Evolutionary conservation across 768 basidiomycete species (phyloP).

Genomic region (Gloeostereum incarnatum): DNA sequence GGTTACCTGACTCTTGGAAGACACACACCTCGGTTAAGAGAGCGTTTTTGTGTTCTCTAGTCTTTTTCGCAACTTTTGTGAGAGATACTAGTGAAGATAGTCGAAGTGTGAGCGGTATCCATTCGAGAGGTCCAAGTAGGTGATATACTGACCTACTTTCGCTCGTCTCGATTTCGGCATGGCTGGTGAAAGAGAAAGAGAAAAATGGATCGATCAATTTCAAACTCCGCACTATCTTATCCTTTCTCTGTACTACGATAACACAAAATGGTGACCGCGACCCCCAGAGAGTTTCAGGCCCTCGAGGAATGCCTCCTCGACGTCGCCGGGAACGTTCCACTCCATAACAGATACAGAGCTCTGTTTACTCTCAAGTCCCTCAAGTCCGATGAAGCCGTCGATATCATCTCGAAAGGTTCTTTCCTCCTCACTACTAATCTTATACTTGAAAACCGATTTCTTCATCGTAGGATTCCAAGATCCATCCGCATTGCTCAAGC

Average conservation of each 20-base stretch:
- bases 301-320: slow-evolving; percentile 80
- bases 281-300: slow-evolving; percentile 45
- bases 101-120: neutral
- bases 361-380: slow-evolving; percentile 89
- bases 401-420: slow-evolving; percentile 78
- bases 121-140: slow-evolving; percentile 3
- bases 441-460: slow-evolving; percentile 7
- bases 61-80: slow-evolving; percentile 92
- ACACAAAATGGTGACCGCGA: no score
- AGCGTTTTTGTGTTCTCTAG: slow-evolving; percentile 79
- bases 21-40: slow-evolving; percentile 67
- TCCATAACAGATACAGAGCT: slow-evolving; percentile 85
- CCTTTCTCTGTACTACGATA: no score
- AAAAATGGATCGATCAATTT: slow-evolving; percentile 19
- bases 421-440: neutral
- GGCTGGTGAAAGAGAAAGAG: slow-evolving; percentile 11
- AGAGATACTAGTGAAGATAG: slow-evolving; percentile 57
- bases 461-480: slow-evolving; percentile 66
- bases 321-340: slow-evolving; percentile 53
- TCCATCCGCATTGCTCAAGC: slow-evolving; percentile 85
- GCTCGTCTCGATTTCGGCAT: slow-evolving; percentile 91
- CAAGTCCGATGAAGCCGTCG: slow-evolving; percentile 67
- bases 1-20: neutral
- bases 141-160: slow-evolving; percentile 74
- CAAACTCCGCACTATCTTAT: slow-evolving; percentile 45